Evolutionary conservation across 257 asterid species (phyloP).

Genomic region (Solanum bukasovii): DNA sequence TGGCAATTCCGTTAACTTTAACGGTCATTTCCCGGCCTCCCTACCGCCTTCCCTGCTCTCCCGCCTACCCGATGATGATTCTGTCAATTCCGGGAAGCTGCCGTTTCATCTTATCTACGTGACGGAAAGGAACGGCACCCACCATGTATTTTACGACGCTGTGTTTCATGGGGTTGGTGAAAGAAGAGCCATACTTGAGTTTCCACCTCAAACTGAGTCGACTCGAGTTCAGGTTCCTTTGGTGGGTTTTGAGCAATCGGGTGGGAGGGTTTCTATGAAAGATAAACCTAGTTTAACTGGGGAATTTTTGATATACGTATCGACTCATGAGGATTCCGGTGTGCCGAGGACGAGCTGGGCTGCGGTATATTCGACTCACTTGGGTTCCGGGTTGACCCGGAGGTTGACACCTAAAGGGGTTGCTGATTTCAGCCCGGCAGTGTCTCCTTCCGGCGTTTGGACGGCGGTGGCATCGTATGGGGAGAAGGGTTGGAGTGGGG

Average conservation of each 20-base stretch:
- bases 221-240: conserved; percentile 39
- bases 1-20: conserved; percentile 65
- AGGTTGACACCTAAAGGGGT: conserved; percentile 59
- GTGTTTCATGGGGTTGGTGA: conserved; percentile 7
- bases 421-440: conserved; percentile 90
- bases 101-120: conserved; percentile 45
- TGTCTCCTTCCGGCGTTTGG: conserved; percentile 79
- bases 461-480: conserved; percentile 88
- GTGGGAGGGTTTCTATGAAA: conserved; percentile 53
- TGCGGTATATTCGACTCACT: conserved; percentile 73
- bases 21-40: conserved; percentile 55
- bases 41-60: conserved; percentile 29
- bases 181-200: conserved; percentile 30
- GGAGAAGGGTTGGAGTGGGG: conserved; percentile 68
- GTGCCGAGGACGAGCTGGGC: conserved; percentile 77
- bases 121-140: conserved; percentile 68
- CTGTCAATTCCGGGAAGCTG: not conserved
- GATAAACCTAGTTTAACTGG: conserved; percentile 69
- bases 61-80: not conserved
- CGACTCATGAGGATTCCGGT: conserved; percentile 74
- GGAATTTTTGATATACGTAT: conserved; percentile 49
- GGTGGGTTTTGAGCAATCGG: conserved; percentile 25
- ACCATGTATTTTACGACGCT: conserved; percentile 43
- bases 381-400: conserved; percentile 42
- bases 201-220: not conserved